Conservation (phyloP, 139 green algal species). For the Micromonas commoda region DNA sequence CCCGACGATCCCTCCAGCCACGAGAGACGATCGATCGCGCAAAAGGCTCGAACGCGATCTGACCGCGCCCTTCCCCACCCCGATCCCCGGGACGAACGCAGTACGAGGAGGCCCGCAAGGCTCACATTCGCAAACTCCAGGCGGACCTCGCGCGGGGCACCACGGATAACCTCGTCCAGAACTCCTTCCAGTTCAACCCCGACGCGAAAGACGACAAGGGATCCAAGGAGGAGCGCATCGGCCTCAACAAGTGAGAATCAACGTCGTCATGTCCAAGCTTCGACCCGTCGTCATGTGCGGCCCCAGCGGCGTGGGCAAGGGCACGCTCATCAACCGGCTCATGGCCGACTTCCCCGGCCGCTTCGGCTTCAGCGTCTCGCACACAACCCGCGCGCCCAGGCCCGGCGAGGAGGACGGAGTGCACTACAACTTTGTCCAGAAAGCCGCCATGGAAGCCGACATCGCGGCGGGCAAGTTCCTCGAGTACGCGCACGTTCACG, state of each 20-base stretch:
- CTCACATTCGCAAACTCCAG: neutral
- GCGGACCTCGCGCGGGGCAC: neutral
- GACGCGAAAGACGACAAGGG: neutral
- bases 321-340: constrained; percentile 43
- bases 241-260: neutral
- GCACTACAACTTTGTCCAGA: constrained; percentile 46
- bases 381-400: constrained; percentile 45
- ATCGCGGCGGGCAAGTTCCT: constrained; percentile 43
- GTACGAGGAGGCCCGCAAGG: neutral
- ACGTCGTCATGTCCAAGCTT: neutral
- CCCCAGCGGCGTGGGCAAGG: constrained; percentile 48
- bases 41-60: neutral
- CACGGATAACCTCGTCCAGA: neutral
- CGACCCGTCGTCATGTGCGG: constrained; percentile 45
- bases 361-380: constrained; percentile 46
- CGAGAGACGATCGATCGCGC: neutral
- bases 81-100: neutral
- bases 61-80: neutral
- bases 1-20: neutral
- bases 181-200: neutral
- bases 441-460: constrained; percentile 29
- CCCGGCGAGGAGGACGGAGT: constrained; percentile 41
- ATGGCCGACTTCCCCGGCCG: constrained; percentile 37
- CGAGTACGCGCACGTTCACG: constrained; percentile 46
- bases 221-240: neutral